These are phyloP conservation scores for Croton laevigatus DNA, from an alignment of 441 rosid species.

Conservation along the genomic window DNA sequence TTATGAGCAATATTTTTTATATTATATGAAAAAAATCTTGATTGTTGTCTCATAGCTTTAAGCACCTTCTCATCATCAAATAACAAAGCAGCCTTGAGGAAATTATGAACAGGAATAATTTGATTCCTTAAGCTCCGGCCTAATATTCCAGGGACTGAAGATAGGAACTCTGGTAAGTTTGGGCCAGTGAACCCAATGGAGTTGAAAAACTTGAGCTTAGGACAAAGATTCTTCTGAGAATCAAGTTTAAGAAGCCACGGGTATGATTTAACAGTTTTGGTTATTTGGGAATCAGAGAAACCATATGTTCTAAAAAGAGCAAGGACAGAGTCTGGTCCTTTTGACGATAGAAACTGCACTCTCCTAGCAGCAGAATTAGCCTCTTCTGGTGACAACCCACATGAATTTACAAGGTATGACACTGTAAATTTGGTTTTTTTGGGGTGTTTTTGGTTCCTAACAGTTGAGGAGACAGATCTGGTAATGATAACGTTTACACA, in stretches of 20 bases:
- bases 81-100: background rate
- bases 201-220: background rate
- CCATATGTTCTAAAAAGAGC: background rate
- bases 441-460: background rate
- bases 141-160: background rate
- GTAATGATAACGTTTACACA: too few species aligned
- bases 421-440: background rate
- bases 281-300: background rate
- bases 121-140: background rate
- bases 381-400: too few species aligned
- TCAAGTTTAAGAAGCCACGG: background rate
- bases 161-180: background rate
- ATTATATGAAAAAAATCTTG: background rate
- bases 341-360: background rate
- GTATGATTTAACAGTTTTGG: too few species aligned
- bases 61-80: background rate
- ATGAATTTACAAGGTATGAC: background rate
- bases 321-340: background rate
- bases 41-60: background rate
- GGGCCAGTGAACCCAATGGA: background rate
- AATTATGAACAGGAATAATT: background rate
- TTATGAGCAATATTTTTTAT: background rate
- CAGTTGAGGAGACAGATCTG: background rate
- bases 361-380: background rate
- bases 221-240: background rate